Percentiles rank a stretch among this genome's conserved stretches.
Evolutionary conservation across 2,329 filamentous ascomycete species (phyloP).

Genomic region (Fusarium incarnatum): DNA sequence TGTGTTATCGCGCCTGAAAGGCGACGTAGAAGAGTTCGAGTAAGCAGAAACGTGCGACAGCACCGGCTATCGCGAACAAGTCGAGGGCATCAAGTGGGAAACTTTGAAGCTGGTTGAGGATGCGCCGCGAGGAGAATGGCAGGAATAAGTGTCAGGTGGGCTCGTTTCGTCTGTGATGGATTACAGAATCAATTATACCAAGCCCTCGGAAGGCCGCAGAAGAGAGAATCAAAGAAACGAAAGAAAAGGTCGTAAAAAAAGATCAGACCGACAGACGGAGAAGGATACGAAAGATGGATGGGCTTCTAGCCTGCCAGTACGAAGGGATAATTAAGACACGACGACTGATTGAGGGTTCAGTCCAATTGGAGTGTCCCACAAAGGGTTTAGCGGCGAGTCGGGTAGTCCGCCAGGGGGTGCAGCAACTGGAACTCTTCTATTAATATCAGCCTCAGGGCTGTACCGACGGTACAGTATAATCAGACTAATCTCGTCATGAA

Average conservation of each 20-base stretch:
- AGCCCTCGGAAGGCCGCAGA: slow-evolving; percentile 1
- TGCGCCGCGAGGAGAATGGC: slow-evolving; percentile 26
- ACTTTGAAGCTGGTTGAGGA: slow-evolving; percentile 23
- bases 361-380: slow-evolving; percentile 23
- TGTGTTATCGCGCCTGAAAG: slow-evolving; percentile 21
- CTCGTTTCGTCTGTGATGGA: neutral
- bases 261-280: slow-evolving; percentile 35
- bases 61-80: slow-evolving; percentile 38
- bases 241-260: slow-evolving; percentile 28
- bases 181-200: neutral
- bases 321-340: slow-evolving; percentile 44
- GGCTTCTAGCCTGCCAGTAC: slow-evolving; percentile 39
- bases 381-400: slow-evolving; percentile 35
- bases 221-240: slow-evolving; percentile 16
- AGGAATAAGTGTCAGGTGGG: slow-evolving; percentile 3
- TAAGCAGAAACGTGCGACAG: slow-evolving; percentile 24
- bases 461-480: neutral
- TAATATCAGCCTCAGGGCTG: neutral
- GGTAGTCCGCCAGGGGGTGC: slow-evolving; percentile 1
- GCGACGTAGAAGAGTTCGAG: neutral
- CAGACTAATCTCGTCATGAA: neutral
- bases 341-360: slow-evolving; percentile 46
- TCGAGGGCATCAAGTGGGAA: slow-evolving; percentile 41
- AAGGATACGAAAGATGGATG: slow-evolving; percentile 42
- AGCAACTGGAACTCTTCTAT: slow-evolving; percentile 1